These are phyloP conservation scores for Aureobasidium sp. DNA, from an alignment of 2,329 filamentous ascomycete genomes.

Conservation along the genomic window DNA sequence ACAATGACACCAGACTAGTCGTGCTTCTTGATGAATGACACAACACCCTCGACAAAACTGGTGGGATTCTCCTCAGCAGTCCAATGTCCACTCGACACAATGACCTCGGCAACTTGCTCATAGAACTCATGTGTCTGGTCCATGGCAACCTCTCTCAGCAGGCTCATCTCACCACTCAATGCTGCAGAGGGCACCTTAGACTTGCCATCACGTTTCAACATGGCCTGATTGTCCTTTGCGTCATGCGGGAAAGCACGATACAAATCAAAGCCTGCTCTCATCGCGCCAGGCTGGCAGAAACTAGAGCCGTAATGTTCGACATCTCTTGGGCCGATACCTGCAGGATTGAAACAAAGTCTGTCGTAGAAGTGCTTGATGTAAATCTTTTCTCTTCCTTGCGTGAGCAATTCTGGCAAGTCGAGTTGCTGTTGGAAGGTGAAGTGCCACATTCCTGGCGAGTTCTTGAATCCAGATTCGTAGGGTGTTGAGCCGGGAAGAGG, in stretches of 20 bases:
- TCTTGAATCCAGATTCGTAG: constrained; percentile 26
- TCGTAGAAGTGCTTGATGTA: constrained; percentile 42
- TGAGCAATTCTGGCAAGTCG: constrained; percentile 35
- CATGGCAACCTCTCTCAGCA: constrained; percentile 23
- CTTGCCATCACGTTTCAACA: constrained; percentile 28
- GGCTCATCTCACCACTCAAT: constrained; percentile 27
- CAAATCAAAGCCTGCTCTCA: constrained; percentile 29
- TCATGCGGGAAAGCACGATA: constrained; percentile 32
- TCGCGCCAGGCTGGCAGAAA: constrained; percentile 30
- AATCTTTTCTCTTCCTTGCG: constrained; percentile 34
- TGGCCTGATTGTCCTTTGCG: constrained; percentile 26
- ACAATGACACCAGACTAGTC: background rate
- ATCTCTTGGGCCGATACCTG: constrained; percentile 31
- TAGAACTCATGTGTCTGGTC: constrained; percentile 30
- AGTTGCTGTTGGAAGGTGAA: constrained; percentile 37
- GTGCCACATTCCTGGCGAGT: constrained; percentile 30
- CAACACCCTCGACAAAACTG: constrained; percentile 28
- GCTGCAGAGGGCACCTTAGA: constrained; percentile 25
- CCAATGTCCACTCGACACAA: constrained; percentile 30
- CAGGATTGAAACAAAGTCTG: constrained; percentile 31
- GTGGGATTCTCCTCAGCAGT: constrained; percentile 35
- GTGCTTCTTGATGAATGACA: constrained; percentile 26
- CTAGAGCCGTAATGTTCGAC: constrained; percentile 32
- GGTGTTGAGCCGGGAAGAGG: constrained; percentile 33
- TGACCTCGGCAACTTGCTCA: constrained; percentile 22